Base-by-base conservation (phyloP, 208 protist species). In the Naegleria lovaniensis region DNA sequence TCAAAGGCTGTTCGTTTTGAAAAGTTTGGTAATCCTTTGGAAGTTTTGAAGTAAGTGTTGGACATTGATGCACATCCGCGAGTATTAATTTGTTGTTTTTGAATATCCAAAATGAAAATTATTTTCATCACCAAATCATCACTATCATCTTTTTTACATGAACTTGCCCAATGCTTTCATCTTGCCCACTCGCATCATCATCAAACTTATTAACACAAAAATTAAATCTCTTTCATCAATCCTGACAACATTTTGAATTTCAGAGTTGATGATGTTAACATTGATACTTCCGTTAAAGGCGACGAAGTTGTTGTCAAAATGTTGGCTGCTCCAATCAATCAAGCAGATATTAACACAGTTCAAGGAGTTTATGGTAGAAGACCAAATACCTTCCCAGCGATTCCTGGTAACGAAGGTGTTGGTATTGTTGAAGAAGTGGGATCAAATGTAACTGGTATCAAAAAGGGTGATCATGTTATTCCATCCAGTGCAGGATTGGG, bases 341-440 rank as follows among this genome's bases (percentile, higher is more conserved):
- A 97, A 75, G 96, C 98, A 15, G 98, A 99, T 92, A 96, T 98
- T 88, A 98, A 98, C 92, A 92, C 98, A 43, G 96, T 99, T 89
- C 94, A 98, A 85, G 98, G 98, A 9, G 93, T 95, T 48, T 96
- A 96, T 87, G 95, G 93, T 0, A 94, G 93, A 3, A 59, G 41
- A 58, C 22, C 40, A 89, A 83, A 93, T 93, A 11, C 93, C 87
- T 75, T 95, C 7, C 94, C 92, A 89, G 90, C 92, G 19, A 93
- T 98, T 33, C 97, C 94, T 59, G 97, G 98, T 48, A 96, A 96
- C 41, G 98, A 99, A 92, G 98, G 98, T 90, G 96, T 99, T 13
- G 97, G 96, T 36, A 94, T 97, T n/a, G 97, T 99, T 22, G 96
- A 98, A 92, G 95, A 97, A 85, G 97, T 98, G 40, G 98, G 98